These are phyloP conservation scores for Trypanosoma theileri DNA, from an alignment of 208 protist species.

Conservation along the genomic window DNA sequence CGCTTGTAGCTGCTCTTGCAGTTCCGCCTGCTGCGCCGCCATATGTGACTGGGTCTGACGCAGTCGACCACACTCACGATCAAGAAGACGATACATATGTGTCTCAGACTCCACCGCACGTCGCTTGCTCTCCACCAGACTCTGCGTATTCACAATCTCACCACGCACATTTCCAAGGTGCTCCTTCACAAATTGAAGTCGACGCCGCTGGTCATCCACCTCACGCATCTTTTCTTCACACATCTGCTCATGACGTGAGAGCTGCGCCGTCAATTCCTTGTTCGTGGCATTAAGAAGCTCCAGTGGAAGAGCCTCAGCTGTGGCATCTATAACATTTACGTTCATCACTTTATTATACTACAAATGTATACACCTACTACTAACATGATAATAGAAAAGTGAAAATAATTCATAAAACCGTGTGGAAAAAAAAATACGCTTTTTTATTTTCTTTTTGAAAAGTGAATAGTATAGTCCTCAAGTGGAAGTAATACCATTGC, in stretches of 20 bases:
- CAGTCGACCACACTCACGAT: slow-evolving; percentile 83
- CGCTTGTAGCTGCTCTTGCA: slow-evolving; percentile 64
- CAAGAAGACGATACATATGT: slow-evolving; percentile 87
- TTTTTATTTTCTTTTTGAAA: no score
- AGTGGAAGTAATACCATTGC: no score
- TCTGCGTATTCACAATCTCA: slow-evolving; percentile 90
- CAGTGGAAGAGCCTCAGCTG: slow-evolving; percentile 77
- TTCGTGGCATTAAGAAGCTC: slow-evolving; percentile 86
- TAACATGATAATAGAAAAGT: no score
- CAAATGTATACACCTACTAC: no score
- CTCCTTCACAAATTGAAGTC: slow-evolving; percentile 87
- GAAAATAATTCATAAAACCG: no score
- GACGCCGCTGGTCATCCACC: slow-evolving; percentile 78
- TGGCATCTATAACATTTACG: slow-evolving; percentile 76
- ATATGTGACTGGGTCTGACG: slow-evolving; percentile 54
- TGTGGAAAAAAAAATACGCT: no score
- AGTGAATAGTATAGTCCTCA: no score
- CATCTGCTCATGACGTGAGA: slow-evolving; percentile 69
- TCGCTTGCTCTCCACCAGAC: slow-evolving; percentile 82
- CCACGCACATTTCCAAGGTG: slow-evolving; percentile 90
- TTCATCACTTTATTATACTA: slow-evolving; percentile 27
- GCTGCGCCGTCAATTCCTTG: slow-evolving; percentile 81
- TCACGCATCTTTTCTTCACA: slow-evolving; percentile 48
- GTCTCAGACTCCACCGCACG: slow-evolving; percentile 92
- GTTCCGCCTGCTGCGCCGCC: slow-evolving; percentile 43